Evolutionary conservation across 768 basidiomycete genomes (phyloP).

Genomic region (Gymnopilus dilepis): DNA sequence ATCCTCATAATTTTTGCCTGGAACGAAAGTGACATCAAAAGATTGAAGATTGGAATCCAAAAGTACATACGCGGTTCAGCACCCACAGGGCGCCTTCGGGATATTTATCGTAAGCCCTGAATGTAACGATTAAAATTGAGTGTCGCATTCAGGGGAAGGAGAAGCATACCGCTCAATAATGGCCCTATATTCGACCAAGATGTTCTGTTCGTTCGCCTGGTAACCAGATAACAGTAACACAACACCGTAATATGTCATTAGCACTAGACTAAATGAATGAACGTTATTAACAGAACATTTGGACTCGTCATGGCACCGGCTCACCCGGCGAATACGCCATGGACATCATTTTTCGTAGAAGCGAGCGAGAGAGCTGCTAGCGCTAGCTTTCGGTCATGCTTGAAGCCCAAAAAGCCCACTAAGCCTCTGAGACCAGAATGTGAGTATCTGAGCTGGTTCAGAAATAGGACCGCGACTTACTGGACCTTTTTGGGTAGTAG

Average conservation of each 20-base stretch:
- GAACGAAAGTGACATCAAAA: neutral
- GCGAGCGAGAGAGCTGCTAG: constrained; percentile 72
- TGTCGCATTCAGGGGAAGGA: neutral
- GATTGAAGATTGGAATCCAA: too few species aligned
- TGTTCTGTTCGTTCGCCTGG: constrained; percentile 72
- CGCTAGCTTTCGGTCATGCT: constrained; percentile 71
- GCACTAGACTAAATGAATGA: constrained; percentile 53
- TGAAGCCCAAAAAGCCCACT: constrained; percentile 79
- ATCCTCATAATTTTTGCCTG: constrained; percentile 81
- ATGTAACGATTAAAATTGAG: neutral
- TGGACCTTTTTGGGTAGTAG: constrained; percentile 73
- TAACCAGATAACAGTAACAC: constrained; percentile 75
- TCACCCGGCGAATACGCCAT: constrained; percentile 78
- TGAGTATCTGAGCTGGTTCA: neutral
- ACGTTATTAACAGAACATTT: neutral
- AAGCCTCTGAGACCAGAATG: constrained; percentile 49
- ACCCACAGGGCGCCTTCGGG: constrained; percentile 77
- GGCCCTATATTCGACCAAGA: constrained; percentile 63
- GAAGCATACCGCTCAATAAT: constrained; percentile 66
- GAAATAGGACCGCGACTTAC: constrained; percentile 39
- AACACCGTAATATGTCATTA: constrained; percentile 83
- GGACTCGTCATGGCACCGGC: too few species aligned
- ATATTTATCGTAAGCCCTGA: constrained; percentile 59
- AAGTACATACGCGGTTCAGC: constrained; percentile 59
- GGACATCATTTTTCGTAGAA: constrained; percentile 70